Evolutionary conservation across 1,284 basidiomycete species (phyloP).

Genomic region (Moesziomyces parantarcticus): DNA sequence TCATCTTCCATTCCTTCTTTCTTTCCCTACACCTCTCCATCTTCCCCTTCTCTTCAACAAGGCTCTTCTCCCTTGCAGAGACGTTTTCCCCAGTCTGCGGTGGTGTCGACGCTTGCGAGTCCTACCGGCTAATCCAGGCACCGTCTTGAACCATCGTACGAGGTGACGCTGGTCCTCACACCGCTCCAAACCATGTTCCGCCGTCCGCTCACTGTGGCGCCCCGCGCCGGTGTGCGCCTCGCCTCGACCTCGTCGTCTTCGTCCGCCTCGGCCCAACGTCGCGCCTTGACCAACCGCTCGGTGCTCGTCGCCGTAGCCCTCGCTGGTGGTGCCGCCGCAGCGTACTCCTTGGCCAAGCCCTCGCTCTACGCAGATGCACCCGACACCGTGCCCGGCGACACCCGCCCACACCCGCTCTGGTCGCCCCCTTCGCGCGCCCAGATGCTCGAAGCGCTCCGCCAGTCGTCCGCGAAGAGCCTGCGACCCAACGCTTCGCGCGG

Average conservation of each 20-base stretch:
- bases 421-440: slow-evolving; percentile 64
- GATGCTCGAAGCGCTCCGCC: slow-evolving; percentile 66
- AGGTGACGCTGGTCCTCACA: not conserved
- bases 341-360: slow-evolving; percentile 25
- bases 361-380: slow-evolving; percentile 45
- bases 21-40: too few species aligned
- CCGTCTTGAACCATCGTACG: not conserved
- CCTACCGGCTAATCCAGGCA: too few species aligned
- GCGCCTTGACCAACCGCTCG: slow-evolving; percentile 23
- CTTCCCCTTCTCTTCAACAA: too few species aligned
- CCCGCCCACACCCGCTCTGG: slow-evolving; percentile 63
- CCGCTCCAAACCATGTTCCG: slow-evolving; percentile 35
- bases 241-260: slow-evolving; percentile 41
- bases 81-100: not conserved
- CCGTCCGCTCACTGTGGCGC: slow-evolving; percentile 26
- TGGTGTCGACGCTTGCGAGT: not conserved
- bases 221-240: slow-evolving; percentile 37
- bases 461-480: slow-evolving; percentile 54
- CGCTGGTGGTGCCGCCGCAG: slow-evolving; percentile 37
- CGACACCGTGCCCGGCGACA: slow-evolving; percentile 52
- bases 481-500: slow-evolving; percentile 54
- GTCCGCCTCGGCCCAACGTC: slow-evolving; percentile 20
- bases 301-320: slow-evolving; percentile 28
- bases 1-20: too few species aligned
- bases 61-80: too few species aligned